phyloP scores from a whole-genome alignment of 1,139 yeast species.

The Blastobotrys buckinghamii region DNA sequence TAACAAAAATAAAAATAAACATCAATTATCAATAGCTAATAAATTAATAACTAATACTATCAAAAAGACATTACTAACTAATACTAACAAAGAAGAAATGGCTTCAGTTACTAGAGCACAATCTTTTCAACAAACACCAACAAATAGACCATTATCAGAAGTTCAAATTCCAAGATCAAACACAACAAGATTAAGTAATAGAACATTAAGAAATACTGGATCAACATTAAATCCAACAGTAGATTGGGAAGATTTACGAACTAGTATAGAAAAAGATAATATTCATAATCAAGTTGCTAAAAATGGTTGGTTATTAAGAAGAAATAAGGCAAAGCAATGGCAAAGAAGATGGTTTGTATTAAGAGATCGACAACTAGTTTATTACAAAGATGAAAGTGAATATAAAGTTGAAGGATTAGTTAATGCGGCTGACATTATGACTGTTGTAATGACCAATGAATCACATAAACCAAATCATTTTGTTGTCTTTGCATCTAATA shows the following conservation, averaged over 20 bases:
- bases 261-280: not conserved
- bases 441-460: slow-evolving; percentile 38
- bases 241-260: not conserved
- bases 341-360: slow-evolving; percentile 53
- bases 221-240: not conserved
- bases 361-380: slow-evolving; percentile 49
- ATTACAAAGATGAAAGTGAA: slow-evolving; percentile 53
- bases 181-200: not conserved
- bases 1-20: too few species aligned
- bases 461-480: slow-evolving; percentile 35
- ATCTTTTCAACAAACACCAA: not conserved
- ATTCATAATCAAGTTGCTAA: slow-evolving; percentile 5
- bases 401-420: slow-evolving; percentile 50
- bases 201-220: not conserved
- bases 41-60: not conserved
- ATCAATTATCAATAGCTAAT: too few species aligned
- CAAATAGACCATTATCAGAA: not conserved
- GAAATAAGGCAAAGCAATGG: slow-evolving; percentile 38
- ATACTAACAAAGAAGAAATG: not conserved
- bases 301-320: slow-evolving; percentile 32
- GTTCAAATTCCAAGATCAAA: not conserved
- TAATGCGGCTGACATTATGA: slow-evolving; percentile 34
- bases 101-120: slow-evolving; percentile 1
- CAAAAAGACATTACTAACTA: not conserved
- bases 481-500: slow-evolving; percentile 39